Evolutionary conservation across 441 rosid genomes (phyloP).

Genomic region (Pelargonium fulgidum): DNA sequence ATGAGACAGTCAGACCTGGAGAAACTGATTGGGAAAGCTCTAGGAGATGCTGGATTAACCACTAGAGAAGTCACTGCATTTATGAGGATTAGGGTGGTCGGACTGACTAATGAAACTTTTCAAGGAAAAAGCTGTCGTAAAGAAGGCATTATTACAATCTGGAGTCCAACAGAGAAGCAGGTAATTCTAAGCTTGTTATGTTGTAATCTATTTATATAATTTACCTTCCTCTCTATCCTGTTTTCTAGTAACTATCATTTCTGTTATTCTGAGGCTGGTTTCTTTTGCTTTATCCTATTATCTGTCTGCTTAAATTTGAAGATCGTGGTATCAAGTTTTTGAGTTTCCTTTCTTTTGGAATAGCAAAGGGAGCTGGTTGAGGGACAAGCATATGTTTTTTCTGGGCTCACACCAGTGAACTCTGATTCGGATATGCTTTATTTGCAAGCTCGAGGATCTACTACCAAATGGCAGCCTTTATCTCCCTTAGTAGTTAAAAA

Average conservation of each 20-base stretch:
- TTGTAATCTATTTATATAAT: conserved; percentile 10
- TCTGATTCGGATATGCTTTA: conserved; percentile 60
- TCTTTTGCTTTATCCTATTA: too few relatives aligned
- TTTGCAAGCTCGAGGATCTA: conserved; percentile 75
- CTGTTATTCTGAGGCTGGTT: not conserved
- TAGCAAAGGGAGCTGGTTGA: conserved; percentile 73
- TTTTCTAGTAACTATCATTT: not conserved
- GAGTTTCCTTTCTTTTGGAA: conserved; percentile 20
- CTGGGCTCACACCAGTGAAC: conserved; percentile 60
- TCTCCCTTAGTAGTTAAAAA: conserved; percentile 39
- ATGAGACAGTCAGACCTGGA: conserved; percentile 53
- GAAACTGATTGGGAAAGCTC: conserved; percentile 57
- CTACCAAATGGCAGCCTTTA: conserved; percentile 53
- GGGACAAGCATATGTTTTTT: conserved; percentile 66
- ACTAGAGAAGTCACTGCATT: conserved; percentile 80
- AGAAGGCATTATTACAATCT: conserved; percentile 80
- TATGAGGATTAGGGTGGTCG: conserved; percentile 83
- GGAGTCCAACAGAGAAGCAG: conserved; percentile 93
- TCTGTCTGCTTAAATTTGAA: conserved; percentile 7
- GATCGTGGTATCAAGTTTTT: not conserved
- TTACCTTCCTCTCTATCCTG: conserved; percentile 9
- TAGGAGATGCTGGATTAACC: conserved; percentile 60
- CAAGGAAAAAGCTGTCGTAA: conserved; percentile 33
- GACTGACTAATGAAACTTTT: conserved; percentile 39
- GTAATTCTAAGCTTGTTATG: conserved; percentile 32